Base-by-base conservation (phyloP, 2,329 filamentous ascomycete genomes). In the Helicocarpus griseus region DNA sequence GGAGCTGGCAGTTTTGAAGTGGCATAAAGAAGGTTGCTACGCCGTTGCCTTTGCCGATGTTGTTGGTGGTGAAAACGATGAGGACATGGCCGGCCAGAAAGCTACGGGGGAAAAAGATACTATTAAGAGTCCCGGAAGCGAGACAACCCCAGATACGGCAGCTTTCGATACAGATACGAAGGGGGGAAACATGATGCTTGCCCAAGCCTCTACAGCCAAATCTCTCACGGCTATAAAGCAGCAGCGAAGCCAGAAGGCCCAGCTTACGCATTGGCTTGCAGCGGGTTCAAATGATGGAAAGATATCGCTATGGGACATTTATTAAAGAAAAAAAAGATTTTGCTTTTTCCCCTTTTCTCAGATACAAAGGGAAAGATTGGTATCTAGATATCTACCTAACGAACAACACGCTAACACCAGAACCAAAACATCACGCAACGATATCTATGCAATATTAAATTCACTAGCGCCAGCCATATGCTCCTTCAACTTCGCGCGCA, bases 281-380 rank as follows among this genome's bases (percentile, higher is more conserved):
- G 88, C 82, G 1, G 93, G 93, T 1, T 86, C 87, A 51, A 98
- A 97, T 67, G 93, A 97, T 71, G 93, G 91, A 17, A 95, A 94
- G 66, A 81, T 97, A 56, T 95, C 89, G 64, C 72, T 98, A 59
- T 98, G 93, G 93, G 88, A 96, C 71, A 83, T 97, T 53, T 98
- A 93, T 67, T 90, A 61, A 73, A 55, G 62, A 64, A 60, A 54
- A 48, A n/a, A 39, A 44, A 49, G 36, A 19, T 36, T 29, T n/a
- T 24, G 24, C 22, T 36, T 36, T 35, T 47, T 11, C 9, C 22
- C n/a, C 19, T 8, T 35, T 28, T 24, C 19, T 24, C 7, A 48
- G 17, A 9, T 41, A 54, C 62, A 63, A 60, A 54, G 48, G 21
- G 39, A 49, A 48, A 49, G 3, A 7, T 6, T 2, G 22, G 7